Conservation (phyloP, 106 monocot genomes). For the Apostasia ramifera region DNA sequence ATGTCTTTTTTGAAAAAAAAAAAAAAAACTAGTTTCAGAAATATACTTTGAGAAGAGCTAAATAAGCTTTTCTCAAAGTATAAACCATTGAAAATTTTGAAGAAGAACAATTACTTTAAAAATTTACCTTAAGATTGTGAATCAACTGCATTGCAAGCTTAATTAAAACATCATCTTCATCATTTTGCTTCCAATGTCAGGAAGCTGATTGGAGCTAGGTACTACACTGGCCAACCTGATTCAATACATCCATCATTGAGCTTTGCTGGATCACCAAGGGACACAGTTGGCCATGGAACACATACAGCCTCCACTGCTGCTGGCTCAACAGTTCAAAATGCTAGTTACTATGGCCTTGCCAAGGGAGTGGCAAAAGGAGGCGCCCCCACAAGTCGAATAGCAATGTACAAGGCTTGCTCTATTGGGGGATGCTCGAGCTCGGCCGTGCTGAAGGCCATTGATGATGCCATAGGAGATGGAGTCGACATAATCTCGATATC, state of each 20-base stretch:
- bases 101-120: too few species aligned
- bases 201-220: constrained; percentile 92
- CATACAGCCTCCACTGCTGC: constrained; percentile 91
- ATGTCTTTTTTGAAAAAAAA: too few species aligned
- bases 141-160: neutral
- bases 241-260: constrained; percentile 30
- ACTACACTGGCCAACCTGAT: constrained; percentile 40
- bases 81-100: too few species aligned
- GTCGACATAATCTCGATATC: constrained; percentile 90
- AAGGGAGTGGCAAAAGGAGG: constrained; percentile 77
- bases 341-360: constrained; percentile 85
- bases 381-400: constrained; percentile 63
- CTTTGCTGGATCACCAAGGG: constrained; percentile 62
- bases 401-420: constrained; percentile 93
- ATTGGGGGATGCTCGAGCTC: constrained; percentile 74
- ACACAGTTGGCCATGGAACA: constrained; percentile 82
- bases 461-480: constrained; percentile 83
- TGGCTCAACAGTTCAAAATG: constrained; percentile 40
- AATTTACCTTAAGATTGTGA: neutral
- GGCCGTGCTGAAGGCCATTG: constrained; percentile 80
- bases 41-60: too few species aligned
- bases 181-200: constrained; percentile 19
- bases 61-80: too few species aligned
- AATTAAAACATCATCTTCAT: neutral
- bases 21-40: too few species aligned